Evolutionary conservation across 345 rosid species (phyloP).

Genomic region (Camelina neglecta): DNA sequence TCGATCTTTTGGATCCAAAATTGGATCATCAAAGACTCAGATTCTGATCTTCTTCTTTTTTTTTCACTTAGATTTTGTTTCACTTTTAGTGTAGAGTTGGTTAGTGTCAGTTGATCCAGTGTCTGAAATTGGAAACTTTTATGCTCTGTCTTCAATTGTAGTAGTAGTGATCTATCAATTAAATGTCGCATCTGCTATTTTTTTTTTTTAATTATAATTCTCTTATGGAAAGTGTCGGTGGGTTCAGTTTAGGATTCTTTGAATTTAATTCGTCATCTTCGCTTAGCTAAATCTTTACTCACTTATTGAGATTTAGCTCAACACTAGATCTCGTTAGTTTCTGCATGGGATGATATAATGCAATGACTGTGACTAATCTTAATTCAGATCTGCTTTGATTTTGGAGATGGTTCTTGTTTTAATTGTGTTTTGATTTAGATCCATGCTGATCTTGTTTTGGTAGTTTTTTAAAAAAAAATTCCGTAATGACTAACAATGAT

Average conservation of each 20-base stretch:
- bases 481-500: slow-evolving; percentile 24
- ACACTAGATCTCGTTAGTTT: slow-evolving; percentile 25
- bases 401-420: no score
- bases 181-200: neutral
- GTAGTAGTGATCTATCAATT: slow-evolving; percentile 5
- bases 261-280: slow-evolving; percentile 1
- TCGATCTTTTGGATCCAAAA: slow-evolving; percentile 17
- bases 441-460: slow-evolving; percentile 2
- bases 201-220: neutral
- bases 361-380: neutral
- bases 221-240: slow-evolving; percentile 22
- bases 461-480: no score
- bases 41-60: slow-evolving; percentile 11
- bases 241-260: slow-evolving; percentile 26
- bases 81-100: slow-evolving; percentile 14
- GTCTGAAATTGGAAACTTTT: slow-evolving; percentile 36
- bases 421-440: neutral
- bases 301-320: slow-evolving; percentile 6
- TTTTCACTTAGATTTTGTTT: slow-evolving; percentile 13
- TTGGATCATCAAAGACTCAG: slow-evolving; percentile 11
- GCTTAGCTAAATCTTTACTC: slow-evolving; percentile 10
- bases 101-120: slow-evolving; percentile 21
- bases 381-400: slow-evolving; percentile 5
- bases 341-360: neutral
- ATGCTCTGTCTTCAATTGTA: slow-evolving; percentile 1